These are phyloP conservation scores for Mycosphaerella arachidis DNA, from an alignment of 2,329 filamentous ascomycete species.

Conservation along the genomic window DNA sequence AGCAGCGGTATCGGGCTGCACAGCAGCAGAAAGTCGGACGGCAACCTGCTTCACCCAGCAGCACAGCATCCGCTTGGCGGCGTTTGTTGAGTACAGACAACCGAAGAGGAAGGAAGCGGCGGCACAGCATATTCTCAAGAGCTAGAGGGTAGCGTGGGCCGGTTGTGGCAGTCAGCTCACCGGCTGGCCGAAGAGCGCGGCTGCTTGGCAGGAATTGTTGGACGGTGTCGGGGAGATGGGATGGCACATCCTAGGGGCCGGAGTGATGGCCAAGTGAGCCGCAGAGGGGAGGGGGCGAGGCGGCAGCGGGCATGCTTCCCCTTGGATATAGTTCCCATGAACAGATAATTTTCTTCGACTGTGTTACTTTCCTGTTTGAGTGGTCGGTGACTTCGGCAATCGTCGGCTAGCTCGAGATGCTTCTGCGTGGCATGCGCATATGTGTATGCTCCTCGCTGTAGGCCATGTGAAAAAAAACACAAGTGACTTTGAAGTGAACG, in stretches of 20 bases:
- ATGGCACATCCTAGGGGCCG: background rate
- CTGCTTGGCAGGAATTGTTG: background rate
- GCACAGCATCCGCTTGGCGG: background rate
- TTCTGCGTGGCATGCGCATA: background rate
- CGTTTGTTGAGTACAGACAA: background rate
- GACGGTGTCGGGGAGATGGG: background rate
- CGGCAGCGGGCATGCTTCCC: background rate
- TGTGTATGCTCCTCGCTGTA: background rate
- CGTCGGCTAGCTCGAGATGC: background rate
- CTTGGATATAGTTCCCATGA: background rate
- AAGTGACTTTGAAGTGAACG: background rate
- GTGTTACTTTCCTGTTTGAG: background rate
- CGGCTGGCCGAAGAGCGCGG: background rate
- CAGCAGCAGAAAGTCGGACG: background rate
- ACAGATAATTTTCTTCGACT: background rate
- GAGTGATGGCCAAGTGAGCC: background rate
- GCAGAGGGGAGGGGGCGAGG: background rate
- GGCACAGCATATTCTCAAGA: background rate
- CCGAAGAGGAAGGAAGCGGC: background rate
- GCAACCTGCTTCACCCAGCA: background rate
- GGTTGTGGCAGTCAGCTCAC: background rate
- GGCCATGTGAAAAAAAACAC: too few relatives aligned
- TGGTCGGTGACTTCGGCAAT: background rate
- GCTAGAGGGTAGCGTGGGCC: background rate
- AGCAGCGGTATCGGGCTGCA: background rate